These are phyloP conservation scores for Candida awuae DNA, from an alignment of 805 yeast genomes.

Conservation along the genomic window DNA sequence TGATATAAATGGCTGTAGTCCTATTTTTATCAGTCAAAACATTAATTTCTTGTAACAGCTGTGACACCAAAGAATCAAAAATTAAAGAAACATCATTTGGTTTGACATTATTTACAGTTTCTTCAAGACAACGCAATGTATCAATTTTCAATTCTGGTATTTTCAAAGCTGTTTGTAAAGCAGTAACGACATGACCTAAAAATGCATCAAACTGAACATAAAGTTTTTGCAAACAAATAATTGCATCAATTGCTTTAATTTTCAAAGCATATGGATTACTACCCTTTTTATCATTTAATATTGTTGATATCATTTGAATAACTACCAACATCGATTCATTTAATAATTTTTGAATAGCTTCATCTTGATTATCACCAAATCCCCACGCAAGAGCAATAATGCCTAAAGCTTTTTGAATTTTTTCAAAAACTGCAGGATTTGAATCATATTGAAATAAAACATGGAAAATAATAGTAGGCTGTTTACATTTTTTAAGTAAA, in stretches of 20 bases:
- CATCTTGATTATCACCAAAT: conserved; percentile 21
- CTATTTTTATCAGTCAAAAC: conserved; percentile 43
- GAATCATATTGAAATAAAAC: conserved; percentile 35
- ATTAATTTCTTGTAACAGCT: conserved; percentile 61
- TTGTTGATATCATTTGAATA: conserved; percentile 71
- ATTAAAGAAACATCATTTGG: conserved; percentile 54
- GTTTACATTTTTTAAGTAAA: conserved; percentile 20
- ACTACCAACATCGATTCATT: conserved; percentile 49
- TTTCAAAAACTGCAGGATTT: conserved; percentile 20
- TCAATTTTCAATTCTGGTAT: conserved; percentile 49
- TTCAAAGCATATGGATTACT: conserved; percentile 66
- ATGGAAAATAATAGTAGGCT: conserved; percentile 2
- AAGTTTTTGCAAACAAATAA: conserved; percentile 54
- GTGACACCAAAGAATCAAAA: conserved; percentile 66
- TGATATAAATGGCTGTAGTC: conserved; percentile 31
- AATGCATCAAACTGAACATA: conserved; percentile 41
- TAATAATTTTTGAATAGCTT: conserved; percentile 17
- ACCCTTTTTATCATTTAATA: conserved; percentile 66
- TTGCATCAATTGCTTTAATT: conserved; percentile 62
- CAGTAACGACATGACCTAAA: conserved; percentile 77
- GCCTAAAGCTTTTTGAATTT: conserved; percentile 36
- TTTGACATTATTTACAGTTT: conserved; percentile 48
- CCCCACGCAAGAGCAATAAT: conserved; percentile 17
- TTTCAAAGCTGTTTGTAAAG: conserved; percentile 73
- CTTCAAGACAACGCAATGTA: conserved; percentile 62